Base-by-base conservation (phyloP, 805 yeast species). In the Cyberlindnera xishuangbannaensis region DNA sequence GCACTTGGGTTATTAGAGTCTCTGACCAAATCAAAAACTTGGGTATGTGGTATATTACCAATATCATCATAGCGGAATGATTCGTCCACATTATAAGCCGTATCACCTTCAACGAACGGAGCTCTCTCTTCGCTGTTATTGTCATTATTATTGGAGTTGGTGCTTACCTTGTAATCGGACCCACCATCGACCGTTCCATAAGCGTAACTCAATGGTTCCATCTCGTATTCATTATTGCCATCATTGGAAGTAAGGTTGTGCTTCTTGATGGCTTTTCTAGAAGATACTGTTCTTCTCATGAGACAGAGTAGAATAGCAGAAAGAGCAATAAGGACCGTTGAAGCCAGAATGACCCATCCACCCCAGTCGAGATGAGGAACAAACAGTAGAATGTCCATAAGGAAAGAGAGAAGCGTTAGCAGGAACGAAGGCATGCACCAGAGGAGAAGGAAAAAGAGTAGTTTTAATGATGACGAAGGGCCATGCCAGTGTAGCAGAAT, bases 331-430 rank as follows among this genome's bases (percentile, higher is more conserved):
- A 79, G 55, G 2, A 81, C 71, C 0, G 92, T 73, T 1, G 90
- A 73, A 1, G 75, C 76, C 17, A 88, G 61, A 39, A 83, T 71
- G 31, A 82, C 61, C 97, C 97, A 90, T 17, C 95, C 95, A 28
- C 80, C 71, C 78, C 86, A 87, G 34, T 75, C 69, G 34, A 90
- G 60, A 50, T 77, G 76, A 3, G 88, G 83, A 2, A 79, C 69
- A 48, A 90, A 90, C 31, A 90, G 56, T 25, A 88, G 56, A 24
- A 88, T 72, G 54, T 90, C 97, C 4, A 85, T 85, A 39, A 88
- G 61, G 44, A 90, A 83, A 6, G 88, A 78, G 32, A 90, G 63
- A 30, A 88, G 58, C 1, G 83, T 64, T 26, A 82, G 64, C 36
- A 88, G 51, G 47, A 87, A 85, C 0, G 86, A 66, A 2, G 86